Evolutionary conservation across 1,284 basidiomycete genomes (phyloP).

Genomic region (Cutaneotrichosporon arboriforme): DNA sequence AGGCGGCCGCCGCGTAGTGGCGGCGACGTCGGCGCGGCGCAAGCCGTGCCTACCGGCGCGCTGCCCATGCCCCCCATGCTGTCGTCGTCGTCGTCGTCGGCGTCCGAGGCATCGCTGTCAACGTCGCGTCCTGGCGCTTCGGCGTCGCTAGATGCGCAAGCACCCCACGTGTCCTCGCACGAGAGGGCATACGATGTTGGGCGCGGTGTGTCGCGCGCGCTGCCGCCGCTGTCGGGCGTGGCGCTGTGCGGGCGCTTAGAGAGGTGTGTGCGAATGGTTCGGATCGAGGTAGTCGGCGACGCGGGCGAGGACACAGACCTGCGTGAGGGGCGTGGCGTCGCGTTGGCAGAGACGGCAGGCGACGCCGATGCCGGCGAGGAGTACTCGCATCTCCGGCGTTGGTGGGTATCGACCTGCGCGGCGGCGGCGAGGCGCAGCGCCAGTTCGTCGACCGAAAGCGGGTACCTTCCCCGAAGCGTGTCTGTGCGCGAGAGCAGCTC

Average conservation of each 20-base stretch:
- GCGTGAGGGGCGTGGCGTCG: background rate
- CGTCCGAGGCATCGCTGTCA: background rate
- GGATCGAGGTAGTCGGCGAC: background rate
- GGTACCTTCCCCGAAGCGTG: background rate
- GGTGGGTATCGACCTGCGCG: background rate
- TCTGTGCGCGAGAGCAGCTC: background rate
- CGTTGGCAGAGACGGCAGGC: too few relatives aligned
- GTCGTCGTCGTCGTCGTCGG: background rate
- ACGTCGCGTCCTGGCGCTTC: background rate
- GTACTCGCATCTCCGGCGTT: background rate
- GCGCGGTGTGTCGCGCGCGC: background rate
- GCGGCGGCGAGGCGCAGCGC: background rate
- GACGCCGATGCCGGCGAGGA: too few relatives aligned
- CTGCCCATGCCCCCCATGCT: background rate
- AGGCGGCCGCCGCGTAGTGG: background rate
- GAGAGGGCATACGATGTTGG: background rate
- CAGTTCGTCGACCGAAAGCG: background rate
- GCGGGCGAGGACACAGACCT: background rate
- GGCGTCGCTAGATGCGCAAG: background rate
- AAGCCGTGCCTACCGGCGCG: too few relatives aligned
- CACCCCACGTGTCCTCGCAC: background rate
- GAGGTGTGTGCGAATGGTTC: background rate
- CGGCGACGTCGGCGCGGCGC: too few relatives aligned
- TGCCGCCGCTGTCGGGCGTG: background rate
- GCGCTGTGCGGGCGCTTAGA: background rate